phyloP scores from a whole-genome alignment of 2,329 filamentous ascomycete genomes.

The Colletotrichum falcatum region DNA sequence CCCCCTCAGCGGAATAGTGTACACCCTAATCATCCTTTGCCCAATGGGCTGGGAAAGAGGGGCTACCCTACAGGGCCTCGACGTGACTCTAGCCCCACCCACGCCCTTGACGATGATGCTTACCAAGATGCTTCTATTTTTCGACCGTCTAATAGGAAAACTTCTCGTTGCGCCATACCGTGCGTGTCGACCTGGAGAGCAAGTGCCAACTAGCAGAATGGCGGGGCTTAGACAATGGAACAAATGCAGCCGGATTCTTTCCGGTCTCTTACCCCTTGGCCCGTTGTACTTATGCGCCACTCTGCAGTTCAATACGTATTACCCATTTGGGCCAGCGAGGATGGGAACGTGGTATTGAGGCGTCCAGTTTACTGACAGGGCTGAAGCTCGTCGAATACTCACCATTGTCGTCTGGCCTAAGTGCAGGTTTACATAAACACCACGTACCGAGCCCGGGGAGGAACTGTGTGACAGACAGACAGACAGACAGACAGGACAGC shows the following conservation, averaged over 20 bases:
- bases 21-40: slow-evolving; percentile 16
- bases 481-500: no score
- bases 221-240: slow-evolving; percentile 12
- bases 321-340: neutral
- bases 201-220: slow-evolving; percentile 7
- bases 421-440: slow-evolving; percentile 37
- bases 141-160: slow-evolving; percentile 4
- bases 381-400: neutral
- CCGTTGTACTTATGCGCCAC: slow-evolving; percentile 4
- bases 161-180: neutral
- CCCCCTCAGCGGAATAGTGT: slow-evolving; percentile 8
- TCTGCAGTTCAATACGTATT: slow-evolving; percentile 13
- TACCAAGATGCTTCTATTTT: slow-evolving; percentile 41
- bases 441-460: neutral
- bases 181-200: neutral
- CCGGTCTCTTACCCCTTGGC: neutral
- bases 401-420: neutral
- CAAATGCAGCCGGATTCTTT: neutral
- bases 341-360: slow-evolving; percentile 30
- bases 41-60: slow-evolving; percentile 26
- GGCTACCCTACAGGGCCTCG: slow-evolving; percentile 8
- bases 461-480: neutral
- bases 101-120: slow-evolving; percentile 18
- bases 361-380: slow-evolving; percentile 8
- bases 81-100: slow-evolving; percentile 18